Evolutionary conservation across 2,329 filamentous ascomycete species (phyloP), one percentile per base, ranked within the genome.

Genomic region (Epichloe uncinata): DNA sequence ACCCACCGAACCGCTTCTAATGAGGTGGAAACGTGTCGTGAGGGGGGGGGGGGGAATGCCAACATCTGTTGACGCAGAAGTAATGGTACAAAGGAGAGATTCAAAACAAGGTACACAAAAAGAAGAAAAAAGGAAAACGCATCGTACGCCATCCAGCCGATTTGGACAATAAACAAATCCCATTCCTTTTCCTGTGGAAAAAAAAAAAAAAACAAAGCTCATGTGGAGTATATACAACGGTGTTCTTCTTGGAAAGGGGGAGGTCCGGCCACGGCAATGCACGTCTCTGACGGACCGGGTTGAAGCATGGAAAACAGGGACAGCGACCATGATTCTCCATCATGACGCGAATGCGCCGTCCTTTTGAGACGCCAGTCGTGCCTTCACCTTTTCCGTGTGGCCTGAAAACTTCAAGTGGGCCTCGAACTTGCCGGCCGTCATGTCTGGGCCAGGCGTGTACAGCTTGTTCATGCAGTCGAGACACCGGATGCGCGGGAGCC

Each of bases 401-500:
- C 77, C 73, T 42, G 85, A 79, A 66, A 95, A 96, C 66, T 84
- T 87, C 45, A 97, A 73, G 69, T 98, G 93, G 1, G 94, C 81
- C 67, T 95, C 87, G 55, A 98, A 98, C 62, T 95, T 95, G 43
- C 83, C 83, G 5, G 91, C 86, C 2, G 88, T 89, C 63, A 78
- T 85, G 22, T 84, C 87, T 0, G 90, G 88, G 0, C 89, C 87
- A 0, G 90, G 87, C 0, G 90, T 95, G 66, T 98, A 98, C 11
- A 95, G 73, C 66, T 96, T 97, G 33, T 87, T 88, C 0, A 88
- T 87, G 63, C 93, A 97, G 65, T 98, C 93, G 44, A 84, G 79
- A 65, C 93, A 98, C 52, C 87, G 78, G 55, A 98, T 96, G 47
- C 93, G 78, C 8, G 93, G 93, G 46, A 95, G 73, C 67, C 85